Conservation (phyloP, 2,329 filamentous ascomycete species). For the Cercospora sp. region DNA sequence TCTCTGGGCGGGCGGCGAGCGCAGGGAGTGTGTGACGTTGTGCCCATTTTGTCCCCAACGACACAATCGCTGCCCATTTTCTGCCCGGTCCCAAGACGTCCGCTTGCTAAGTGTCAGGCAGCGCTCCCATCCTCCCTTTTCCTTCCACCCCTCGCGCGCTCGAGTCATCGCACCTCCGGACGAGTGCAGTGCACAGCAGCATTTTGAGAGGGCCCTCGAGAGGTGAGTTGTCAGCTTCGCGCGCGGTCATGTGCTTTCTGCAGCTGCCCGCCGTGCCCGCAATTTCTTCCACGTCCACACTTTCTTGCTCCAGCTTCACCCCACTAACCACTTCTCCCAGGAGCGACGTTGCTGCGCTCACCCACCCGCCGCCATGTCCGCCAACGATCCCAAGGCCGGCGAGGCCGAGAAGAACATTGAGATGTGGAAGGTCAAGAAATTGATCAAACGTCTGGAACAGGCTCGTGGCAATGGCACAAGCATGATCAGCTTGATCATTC, state of each 20-base stretch:
- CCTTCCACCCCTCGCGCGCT: not conserved
- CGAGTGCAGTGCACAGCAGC: not conserved
- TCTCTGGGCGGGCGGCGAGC: not conserved
- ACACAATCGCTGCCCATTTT: not conserved
- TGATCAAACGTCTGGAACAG: slow-evolving; percentile 97
- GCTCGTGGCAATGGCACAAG: slow-evolving; percentile 97
- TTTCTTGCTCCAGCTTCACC: slow-evolving; percentile 3
- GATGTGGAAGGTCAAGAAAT: slow-evolving; percentile 98
- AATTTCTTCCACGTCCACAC: not conserved
- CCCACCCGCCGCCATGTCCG: slow-evolving; percentile 69
- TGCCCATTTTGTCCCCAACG: not conserved
- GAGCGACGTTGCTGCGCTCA: slow-evolving; percentile 7
- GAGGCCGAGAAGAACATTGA: slow-evolving; percentile 98
- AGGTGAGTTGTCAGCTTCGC: slow-evolving; percentile 1
- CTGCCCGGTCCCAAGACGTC: not conserved
- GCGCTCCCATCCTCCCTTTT: not conserved
- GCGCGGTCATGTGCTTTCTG: not conserved
- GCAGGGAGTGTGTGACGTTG: not conserved
- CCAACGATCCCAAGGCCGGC: slow-evolving; percentile 71
- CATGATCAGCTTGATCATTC: slow-evolving; percentile 99
- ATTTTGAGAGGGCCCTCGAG: not conserved
- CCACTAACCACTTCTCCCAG: not conserved
- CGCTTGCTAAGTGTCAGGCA: not conserved
- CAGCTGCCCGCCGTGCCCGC: slow-evolving; percentile 1
- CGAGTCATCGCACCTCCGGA: not conserved